phyloP scores from a whole-genome alignment of 192 early-diverging fungal genomes.

The Backusella liffmaniae region DNA sequence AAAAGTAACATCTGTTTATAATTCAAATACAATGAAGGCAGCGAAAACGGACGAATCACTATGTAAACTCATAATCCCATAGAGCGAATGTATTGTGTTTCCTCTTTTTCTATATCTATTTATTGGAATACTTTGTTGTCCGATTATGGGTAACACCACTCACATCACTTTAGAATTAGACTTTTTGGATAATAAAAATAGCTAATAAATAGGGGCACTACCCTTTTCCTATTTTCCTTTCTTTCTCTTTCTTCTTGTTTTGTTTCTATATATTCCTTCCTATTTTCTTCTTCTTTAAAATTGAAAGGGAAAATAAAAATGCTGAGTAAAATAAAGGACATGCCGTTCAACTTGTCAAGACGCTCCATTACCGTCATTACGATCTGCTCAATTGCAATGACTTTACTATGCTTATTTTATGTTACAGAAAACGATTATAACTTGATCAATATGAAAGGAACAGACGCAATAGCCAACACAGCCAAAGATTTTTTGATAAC shows the following conservation, averaged over 20 bases:
- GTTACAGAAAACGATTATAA: not conserved
- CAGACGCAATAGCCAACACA: not conserved
- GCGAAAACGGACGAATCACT: not conserved
- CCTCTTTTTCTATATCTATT: not conserved
- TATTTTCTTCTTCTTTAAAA: not conserved
- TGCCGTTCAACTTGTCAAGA: not conserved
- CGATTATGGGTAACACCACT: not conserved
- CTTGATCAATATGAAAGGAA: not conserved
- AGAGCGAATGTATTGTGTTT: not conserved
- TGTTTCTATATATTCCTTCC: not conserved
- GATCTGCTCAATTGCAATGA: not conserved
- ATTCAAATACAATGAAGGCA: slow-evolving; percentile 6
- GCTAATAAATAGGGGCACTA: not conserved
- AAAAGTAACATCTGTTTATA: slow-evolving; percentile 6
- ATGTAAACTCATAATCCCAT: not conserved
- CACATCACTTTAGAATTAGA: not conserved
- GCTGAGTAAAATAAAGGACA: not conserved
- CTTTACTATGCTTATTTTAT: slow-evolving; percentile 1
- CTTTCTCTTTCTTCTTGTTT: not conserved
- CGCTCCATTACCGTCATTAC: not conserved
- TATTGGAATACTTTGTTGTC: not conserved
- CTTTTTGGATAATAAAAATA: not conserved
- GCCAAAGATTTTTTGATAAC: not conserved
- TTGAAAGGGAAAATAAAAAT: not conserved
- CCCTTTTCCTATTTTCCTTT: not conserved